Base-by-base conservation (phyloP, 1,284 basidiomycete genomes). In the Melanopsichium pennsylvanicum region DNA sequence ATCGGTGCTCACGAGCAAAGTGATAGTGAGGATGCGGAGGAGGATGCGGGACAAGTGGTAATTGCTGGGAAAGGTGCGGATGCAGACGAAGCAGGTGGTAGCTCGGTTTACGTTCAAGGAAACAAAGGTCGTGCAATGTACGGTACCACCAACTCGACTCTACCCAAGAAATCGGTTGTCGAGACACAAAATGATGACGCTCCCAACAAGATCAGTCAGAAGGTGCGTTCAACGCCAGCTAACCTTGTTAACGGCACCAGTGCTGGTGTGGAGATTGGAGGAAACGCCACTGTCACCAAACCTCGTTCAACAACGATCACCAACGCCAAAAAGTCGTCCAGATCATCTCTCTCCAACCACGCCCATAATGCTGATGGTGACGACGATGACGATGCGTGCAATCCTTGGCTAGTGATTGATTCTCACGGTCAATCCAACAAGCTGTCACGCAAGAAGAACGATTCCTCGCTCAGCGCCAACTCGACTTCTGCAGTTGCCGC, bases 71-170 rank as follows among this genome's bases (percentile, higher is more conserved):
- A 49, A 18, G 34, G 34, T 6, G 9, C 18, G 23, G 31, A 22
- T 10, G 11, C 21, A 15, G 23, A 35, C 5, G 38, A 38, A 2
- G 45, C 31, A 7, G 40, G 35, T 4, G 55, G 35, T 13, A 41
- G 29, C 4, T 58, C 62, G 33, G 31, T 39, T 4, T 58, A 55
- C 16, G 51, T 74, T 8, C 54, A 64, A 16, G 59, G 61, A 23
- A 70, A 70, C 36, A 51, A 57, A 25, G 76, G 76, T 0, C 49
- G 76, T 18, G 76, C 74, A 9, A 46, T 75, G 47, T 78, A 72
- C 32, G 71, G 70, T 21, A 35, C n/a, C n/a, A n/a, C n/a, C n/a
- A n/a, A n/a, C n/a, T n/a, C 37, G 3, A 19, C 39, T 10, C 26
- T 32, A 9, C 34, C 34, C 2, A 31, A 52, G 37, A 68, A 62